A percentile compares a stretch with the other conserved stretches of the same genome.
Conservation (phyloP, 1,284 basidiomycete species). For the Ceratobasidium sp. region DNA sequence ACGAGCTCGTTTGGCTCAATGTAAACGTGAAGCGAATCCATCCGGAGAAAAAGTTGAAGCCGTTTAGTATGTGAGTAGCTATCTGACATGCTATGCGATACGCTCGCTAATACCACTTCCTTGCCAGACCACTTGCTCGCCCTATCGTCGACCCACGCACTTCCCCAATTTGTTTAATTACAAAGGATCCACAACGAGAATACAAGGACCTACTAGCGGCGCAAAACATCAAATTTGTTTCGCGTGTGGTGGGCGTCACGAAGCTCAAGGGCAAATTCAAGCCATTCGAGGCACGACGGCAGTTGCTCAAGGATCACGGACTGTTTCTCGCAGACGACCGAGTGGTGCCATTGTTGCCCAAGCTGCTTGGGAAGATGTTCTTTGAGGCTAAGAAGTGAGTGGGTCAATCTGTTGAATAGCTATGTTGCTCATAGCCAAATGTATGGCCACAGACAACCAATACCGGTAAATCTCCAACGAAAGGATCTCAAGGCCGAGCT, state of each 20-base stretch:
- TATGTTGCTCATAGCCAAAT: no score
- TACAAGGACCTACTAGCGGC: slow-evolving; percentile 91
- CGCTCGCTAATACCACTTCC: slow-evolving; percentile 29
- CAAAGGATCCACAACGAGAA: slow-evolving; percentile 93
- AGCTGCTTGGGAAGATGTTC: slow-evolving; percentile 87
- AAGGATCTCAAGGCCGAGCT: slow-evolving; percentile 91
- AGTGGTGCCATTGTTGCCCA: slow-evolving; percentile 86
- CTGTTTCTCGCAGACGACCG: slow-evolving; percentile 94
- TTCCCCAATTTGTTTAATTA: slow-evolving; percentile 85
- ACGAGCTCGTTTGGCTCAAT: slow-evolving; percentile 86
- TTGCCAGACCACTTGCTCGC: slow-evolving; percentile 73
- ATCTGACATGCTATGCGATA: not conserved
- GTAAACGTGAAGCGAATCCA: slow-evolving; percentile 85
- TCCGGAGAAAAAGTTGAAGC: slow-evolving; percentile 79
- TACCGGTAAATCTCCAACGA: slow-evolving; percentile 85
- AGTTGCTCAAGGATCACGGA: slow-evolving; percentile 87
- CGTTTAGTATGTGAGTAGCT: slow-evolving; percentile 76
- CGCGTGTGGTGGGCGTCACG: slow-evolving; percentile 88
- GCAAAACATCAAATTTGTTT: slow-evolving; percentile 85
- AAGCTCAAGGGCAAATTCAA: slow-evolving; percentile 94
- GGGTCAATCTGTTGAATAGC: slow-evolving; percentile 46
- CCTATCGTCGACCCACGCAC: slow-evolving; percentile 83
- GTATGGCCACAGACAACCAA: slow-evolving; percentile 73
- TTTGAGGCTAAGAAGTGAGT: slow-evolving; percentile 92
- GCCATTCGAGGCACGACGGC: slow-evolving; percentile 86